These are phyloP conservation scores for Ehretia macrophylla DNA, from an alignment of 257 asterid genomes.

Conservation along the genomic window DNA sequence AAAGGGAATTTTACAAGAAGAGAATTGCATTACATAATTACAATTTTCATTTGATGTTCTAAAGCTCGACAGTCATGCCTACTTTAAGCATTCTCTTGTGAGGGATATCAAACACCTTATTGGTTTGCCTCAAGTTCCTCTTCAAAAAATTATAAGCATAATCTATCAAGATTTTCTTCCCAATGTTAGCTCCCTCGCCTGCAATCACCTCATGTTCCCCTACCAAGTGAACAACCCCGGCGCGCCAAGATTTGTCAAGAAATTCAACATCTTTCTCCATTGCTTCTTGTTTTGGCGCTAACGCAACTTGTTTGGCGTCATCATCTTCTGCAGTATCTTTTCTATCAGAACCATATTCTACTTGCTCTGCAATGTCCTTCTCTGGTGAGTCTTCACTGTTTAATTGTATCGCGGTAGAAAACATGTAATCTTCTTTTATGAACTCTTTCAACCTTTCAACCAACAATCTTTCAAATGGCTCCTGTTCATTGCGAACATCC, in stretches of 20 bases:
- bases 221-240: slow-evolving; percentile 55
- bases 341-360: not conserved
- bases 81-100: slow-evolving; percentile 60
- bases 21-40: too few species aligned
- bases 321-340: not conserved
- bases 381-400: slow-evolving; percentile 1
- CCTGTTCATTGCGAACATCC: slow-evolving; percentile 36
- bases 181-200: slow-evolving; percentile 31
- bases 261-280: slow-evolving; percentile 22
- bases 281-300: not conserved
- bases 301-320: not conserved
- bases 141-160: slow-evolving; percentile 52
- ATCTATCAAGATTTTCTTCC: slow-evolving; percentile 41
- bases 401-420: not conserved
- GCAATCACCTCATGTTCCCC: slow-evolving; percentile 71
- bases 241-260: slow-evolving; percentile 35
- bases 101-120: slow-evolving; percentile 50
- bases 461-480: slow-evolving; percentile 33
- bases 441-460: slow-evolving; percentile 36
- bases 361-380: not conserved
- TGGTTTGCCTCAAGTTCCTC: slow-evolving; percentile 50
- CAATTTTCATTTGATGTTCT: not conserved
- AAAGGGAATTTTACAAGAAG: too few species aligned
- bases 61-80: slow-evolving; percentile 51
- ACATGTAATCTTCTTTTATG: slow-evolving; percentile 14